Evolutionary conservation across 2,329 filamentous ascomycete species (phyloP).

Genomic region (Mycosphaerelloides madeirae): DNA sequence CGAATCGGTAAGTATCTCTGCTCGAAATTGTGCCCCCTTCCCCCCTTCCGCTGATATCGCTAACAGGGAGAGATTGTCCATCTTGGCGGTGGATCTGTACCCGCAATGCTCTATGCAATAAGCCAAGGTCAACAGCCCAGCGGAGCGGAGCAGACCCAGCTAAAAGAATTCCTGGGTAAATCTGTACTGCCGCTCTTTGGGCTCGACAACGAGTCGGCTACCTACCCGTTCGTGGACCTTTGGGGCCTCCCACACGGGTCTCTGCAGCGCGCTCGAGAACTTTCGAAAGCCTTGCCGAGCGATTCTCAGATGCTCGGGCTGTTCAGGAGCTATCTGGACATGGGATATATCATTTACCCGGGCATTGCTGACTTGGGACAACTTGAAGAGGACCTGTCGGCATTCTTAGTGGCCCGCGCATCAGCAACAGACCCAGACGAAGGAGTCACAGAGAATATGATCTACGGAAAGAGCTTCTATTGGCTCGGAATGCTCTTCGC

Average conservation of each 20-base stretch:
- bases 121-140: constrained; percentile 38
- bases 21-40: neutral
- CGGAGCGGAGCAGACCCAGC: constrained; percentile 44
- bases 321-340: constrained; percentile 55
- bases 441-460: constrained; percentile 49
- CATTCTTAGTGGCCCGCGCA: constrained; percentile 50
- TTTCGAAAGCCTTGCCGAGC: constrained; percentile 55
- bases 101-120: constrained; percentile 54
- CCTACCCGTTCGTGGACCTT: constrained; percentile 61
- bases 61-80: constrained; percentile 58
- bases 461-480: constrained; percentile 55
- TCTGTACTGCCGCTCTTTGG: constrained; percentile 59
- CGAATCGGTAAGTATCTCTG: constrained; percentile 31
- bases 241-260: constrained; percentile 58
- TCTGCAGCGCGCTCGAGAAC: constrained; percentile 52
- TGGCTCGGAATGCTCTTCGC: constrained; percentile 59
- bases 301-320: constrained; percentile 56
- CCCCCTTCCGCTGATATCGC: constrained; percentile 2
- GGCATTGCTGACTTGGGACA: constrained; percentile 53
- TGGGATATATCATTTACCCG: constrained; percentile 57
- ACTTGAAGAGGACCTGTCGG: constrained; percentile 52
- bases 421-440: constrained; percentile 38
- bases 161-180: constrained; percentile 56
- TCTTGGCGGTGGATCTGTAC: constrained; percentile 57
- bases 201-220: constrained; percentile 60